phyloP scores from a whole-genome alignment of 1,284 basidiomycete genomes.

The Trichosporon sp. region DNA sequence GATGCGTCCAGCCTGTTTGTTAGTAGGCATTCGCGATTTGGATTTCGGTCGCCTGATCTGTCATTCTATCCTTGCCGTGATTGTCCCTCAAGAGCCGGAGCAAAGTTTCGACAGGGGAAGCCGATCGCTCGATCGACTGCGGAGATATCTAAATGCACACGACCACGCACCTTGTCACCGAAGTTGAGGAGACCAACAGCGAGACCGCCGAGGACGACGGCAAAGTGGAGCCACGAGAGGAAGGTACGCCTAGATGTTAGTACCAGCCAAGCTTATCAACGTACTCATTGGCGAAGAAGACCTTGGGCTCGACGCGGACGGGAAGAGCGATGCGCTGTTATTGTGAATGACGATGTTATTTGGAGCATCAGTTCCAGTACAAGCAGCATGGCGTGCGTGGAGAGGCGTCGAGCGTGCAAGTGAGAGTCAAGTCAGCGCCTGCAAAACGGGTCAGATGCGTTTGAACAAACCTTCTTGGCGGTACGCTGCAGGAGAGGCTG shows the following conservation, averaged over 20 bases:
- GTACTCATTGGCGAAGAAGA: slow-evolving; percentile 84
- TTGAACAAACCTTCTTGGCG: slow-evolving; percentile 59
- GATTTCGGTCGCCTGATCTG: too few species aligned
- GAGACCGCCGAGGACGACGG: slow-evolving; percentile 84
- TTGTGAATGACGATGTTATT: background rate
- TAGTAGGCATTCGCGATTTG: slow-evolving; percentile 1
- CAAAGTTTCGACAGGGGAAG: background rate
- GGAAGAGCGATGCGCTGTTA: slow-evolving; percentile 79
- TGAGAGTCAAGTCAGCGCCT: background rate
- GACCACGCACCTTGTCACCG: slow-evolving; percentile 69
- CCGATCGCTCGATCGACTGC: background rate
- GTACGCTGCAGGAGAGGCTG: slow-evolving; percentile 96
- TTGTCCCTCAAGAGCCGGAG: background rate
- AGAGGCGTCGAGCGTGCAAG: background rate
- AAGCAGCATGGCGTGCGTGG: too few species aligned
- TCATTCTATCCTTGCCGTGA: too few species aligned
- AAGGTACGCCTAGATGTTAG: slow-evolving; percentile 59
- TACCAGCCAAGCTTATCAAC: slow-evolving; percentile 4
- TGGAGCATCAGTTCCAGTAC: background rate
- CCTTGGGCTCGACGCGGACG: slow-evolving; percentile 87
- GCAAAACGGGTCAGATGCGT: background rate
- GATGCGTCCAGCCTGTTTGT: slow-evolving; percentile 44
- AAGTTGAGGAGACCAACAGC: slow-evolving; percentile 97
- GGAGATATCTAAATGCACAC: background rate
- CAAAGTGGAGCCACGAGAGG: slow-evolving; percentile 93